phyloP scores from a whole-genome alignment of 2,329 filamentous ascomycete genomes.

The Colletotrichum navitas region DNA sequence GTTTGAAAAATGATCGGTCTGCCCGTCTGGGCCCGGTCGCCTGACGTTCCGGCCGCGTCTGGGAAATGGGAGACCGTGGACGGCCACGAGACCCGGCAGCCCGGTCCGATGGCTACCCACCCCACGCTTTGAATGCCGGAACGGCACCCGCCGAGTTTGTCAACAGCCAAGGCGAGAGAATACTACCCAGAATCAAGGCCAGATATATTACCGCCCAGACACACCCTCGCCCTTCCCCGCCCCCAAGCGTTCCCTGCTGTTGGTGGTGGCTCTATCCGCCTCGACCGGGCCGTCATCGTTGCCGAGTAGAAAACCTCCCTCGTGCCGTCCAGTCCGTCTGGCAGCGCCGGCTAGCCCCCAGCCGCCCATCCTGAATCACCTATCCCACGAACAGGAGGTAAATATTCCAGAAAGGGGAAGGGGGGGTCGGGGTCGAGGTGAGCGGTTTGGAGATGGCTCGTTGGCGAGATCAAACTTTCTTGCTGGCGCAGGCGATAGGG shows the following conservation, averaged over 20 bases:
- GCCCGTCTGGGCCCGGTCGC: neutral
- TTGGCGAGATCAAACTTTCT: neutral
- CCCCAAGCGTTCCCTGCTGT: neutral
- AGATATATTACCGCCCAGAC: neutral
- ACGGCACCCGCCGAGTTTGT: neutral
- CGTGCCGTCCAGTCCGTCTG: neutral
- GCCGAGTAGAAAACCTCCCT: neutral
- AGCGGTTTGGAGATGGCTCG: neutral
- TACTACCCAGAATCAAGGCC: neutral
- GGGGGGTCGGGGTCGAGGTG: neutral
- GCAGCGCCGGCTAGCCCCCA: no score
- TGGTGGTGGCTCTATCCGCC: neutral
- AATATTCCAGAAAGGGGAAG: neutral
- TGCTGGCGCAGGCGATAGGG: no score
- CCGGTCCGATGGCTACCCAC: neutral
- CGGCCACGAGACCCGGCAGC: conserved; percentile 8
- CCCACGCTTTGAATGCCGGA: neutral
- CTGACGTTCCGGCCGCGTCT: neutral
- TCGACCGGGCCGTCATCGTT: neutral
- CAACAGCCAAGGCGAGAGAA: neutral
- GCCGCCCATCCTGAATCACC: neutral
- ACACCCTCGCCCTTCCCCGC: neutral
- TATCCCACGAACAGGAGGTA: neutral
- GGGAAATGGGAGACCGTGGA: neutral
- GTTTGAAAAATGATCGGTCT: neutral